Evolutionary conservation across 768 basidiomycete species (phyloP), one percentile per base, ranked within the genome.

Genomic region (Botryobasidium botryosum): DNA sequence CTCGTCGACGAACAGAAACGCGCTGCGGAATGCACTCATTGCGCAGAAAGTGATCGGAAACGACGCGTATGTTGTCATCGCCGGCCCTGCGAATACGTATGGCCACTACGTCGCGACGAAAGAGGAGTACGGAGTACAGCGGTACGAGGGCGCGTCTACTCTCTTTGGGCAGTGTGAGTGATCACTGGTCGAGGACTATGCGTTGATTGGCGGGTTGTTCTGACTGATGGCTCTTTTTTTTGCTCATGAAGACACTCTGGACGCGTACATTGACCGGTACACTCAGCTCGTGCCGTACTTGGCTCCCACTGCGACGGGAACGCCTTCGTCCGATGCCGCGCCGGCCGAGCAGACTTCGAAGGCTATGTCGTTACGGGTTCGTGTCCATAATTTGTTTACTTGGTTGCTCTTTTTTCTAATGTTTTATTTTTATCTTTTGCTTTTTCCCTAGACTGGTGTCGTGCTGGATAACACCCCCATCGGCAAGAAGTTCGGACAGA

Each of bases 41-140:
- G 68, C 75, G 0, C 63, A 69, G 40, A 74, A 72, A 3, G 63
- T 82, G 47, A 58, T 84, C 47, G 77, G 73, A 32, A 58, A 71
- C 38, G 68, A 78, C 51, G 79, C 78, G 3, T 78, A 80, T 51
- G 78, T 85, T 48, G 79, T 83, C 43, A 61, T 83, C 45, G 76
- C 78, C 12, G 83, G 80, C 12, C 83, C 83, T n/a, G 80, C 79
- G 4, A 85, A 84, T 51, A 77, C 79, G 4, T 85, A 85, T 54
- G 71, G 64, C 0, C 81, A 83, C 60, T 36, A 49, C 15, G 20
- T 33, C 42, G 63, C 79, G 2, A 83, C 79, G 24, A 66, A 62
- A 7, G 79, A 85, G 58, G 80, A 82, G 58, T 84, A 81, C 56
- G 60, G 66, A 20, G 61, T 79, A 12, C 83, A 85, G 58, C 68